Conservation (phyloP, 345 rosid genomes). For the Acer negundo region DNA sequence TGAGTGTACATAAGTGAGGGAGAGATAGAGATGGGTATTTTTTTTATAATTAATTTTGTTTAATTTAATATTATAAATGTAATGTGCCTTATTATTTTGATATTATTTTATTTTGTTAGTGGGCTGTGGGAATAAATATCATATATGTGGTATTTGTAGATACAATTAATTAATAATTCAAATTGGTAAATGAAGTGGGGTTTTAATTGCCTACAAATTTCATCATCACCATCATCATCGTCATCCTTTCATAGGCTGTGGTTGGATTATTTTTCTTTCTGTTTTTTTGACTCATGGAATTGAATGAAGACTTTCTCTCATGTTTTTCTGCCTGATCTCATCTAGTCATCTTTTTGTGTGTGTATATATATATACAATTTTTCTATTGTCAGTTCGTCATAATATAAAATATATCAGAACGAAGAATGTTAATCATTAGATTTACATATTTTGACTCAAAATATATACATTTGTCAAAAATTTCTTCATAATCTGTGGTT, state of each 20-base stretch:
- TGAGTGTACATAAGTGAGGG: slow-evolving; percentile 17
- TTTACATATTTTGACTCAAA: no score
- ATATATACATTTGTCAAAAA: no score
- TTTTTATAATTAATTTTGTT: background rate
- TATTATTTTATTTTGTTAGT: background rate
- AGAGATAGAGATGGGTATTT: slow-evolving; percentile 15
- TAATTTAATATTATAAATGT: background rate
- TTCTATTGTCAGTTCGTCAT: no score
- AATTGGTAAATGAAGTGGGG: background rate
- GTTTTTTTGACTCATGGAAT: background rate
- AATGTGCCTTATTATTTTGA: background rate
- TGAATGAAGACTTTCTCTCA: background rate
- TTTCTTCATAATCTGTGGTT: no score
- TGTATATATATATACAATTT: no score
- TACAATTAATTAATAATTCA: background rate
- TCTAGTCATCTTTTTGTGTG: no score
- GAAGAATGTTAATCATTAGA: no score
- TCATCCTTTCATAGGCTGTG: background rate
- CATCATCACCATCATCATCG: background rate
- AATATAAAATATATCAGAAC: no score
- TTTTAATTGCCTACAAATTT: background rate
- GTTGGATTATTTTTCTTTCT: background rate
- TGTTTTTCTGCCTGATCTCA: background rate
- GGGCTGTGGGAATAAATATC: slow-evolving; percentile 10
- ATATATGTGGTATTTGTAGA: slow-evolving; percentile 1